Evolutionary conservation across 1,139 yeast genomes (phyloP), one percentile per base, ranked within the genome.

Genomic region (Geotrichum reessii): DNA sequence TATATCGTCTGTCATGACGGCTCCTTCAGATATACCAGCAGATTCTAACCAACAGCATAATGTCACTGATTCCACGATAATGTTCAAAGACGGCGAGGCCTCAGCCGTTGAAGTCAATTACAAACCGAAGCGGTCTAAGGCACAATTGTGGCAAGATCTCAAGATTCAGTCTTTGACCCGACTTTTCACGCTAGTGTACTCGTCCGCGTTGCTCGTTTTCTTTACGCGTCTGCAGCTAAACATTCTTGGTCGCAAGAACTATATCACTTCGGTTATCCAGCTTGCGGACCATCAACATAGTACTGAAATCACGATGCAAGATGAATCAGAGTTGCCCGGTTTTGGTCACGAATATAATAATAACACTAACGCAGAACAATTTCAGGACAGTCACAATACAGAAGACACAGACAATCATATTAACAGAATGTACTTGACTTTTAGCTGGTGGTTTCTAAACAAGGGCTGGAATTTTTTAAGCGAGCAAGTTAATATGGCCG

Each of bases 381-480:
- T 25, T 25, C 28, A 25, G 7, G 28, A 7, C 28, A 25, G 7
- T 7, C 42, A 37, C 42, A 17, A 37, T 6, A n/a, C 19, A 14
- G 71, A 65, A 31, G 65, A 69, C 52, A 33, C 17, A 33, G 44
- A 50, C 33, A 24, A 14, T 7, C 63, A 66, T 47, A 81, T 86
- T 55, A 96, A 90, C 70, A 92, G 93, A 67, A 86, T 91, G 59
- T 93, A 88, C 70, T 78, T 93, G 61, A 87, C 96, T 1, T 81
- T 90, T 63, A 85, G 92, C 65, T 93, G 98, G 97, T 93, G 97
- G 97, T 74, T 93, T 55, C 77, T 93, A 60, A 91, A 93, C 71
- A 82, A 84, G 64, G 98, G 98, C 1, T 90, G 95, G 93, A 69
- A 76, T 46, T 76, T 78, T 53, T 74, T 87, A 56, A 79, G 82